Base-by-base conservation (phyloP, 352 stramenopile genomes). In the Pseudoperonospora humuli region DNA sequence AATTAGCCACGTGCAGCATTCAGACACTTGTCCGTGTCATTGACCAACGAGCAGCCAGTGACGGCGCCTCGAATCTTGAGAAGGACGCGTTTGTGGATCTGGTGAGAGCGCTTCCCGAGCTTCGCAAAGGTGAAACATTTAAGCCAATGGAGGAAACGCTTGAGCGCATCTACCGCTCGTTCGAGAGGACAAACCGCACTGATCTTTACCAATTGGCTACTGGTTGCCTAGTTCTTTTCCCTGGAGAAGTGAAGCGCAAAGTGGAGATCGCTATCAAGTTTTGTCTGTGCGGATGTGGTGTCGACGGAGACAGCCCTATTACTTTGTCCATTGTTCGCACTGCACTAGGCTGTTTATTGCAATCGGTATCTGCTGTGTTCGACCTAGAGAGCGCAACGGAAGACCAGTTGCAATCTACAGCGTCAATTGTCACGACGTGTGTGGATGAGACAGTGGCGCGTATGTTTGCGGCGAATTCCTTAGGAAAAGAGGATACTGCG, bases 201-300 rank as follows among this genome's bases (percentile, higher is more conserved):
- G 65, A 85, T 27, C 20, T 84, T n/a, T 68, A 74, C n/a, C 61
- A 86, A 45, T 59, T 89, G n/a, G 68, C 64, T 5, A 73, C 72
- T 4, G 73, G 61, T 0, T 77, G 67, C 24, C 42, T 91, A 3
- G 34, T 82, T 13, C 47, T 91, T 7, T 29, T 89, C 2, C 54
- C 64, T 7, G 79, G 75, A 1, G 61, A 64, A 13, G 45, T 67
- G 8, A 63, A 74, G 42, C 61, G 73, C 5, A 91, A 88, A 44
- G 54, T 86, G 19, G 41, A 72, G 11, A 52, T 69, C 0, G 79
- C 79, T 0, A 54, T 91, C 10, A 52, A 80, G 28, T 64, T 89
- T 18, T 75, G 67, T 54, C 45, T 73, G 20, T 62, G 56, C 18
- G 57, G 67, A 25, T 78, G 58, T 36, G 57, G 63, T 11, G 67